A percentile compares a stretch with the other conserved stretches of the same genome.
These are phyloP conservation scores for Wickerhamiella siamensis DNA, from an alignment of 805 yeast species.

Conservation along the genomic window DNA sequence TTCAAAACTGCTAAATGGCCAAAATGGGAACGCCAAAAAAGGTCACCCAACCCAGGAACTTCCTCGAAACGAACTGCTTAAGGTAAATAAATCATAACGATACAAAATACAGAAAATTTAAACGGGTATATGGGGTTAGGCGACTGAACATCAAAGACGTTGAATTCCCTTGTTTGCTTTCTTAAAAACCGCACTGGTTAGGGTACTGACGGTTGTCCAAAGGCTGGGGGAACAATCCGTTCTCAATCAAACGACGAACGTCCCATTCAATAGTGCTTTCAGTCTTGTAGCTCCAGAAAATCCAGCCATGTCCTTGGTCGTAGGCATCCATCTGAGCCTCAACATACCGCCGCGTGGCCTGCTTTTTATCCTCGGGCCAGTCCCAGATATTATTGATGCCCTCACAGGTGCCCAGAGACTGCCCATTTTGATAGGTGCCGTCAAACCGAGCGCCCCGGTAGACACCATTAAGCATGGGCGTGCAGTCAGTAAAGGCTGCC, in stretches of 20 bases:
- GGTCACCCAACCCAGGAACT: no score
- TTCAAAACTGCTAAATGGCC: no score
- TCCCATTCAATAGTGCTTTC: conserved; percentile 82
- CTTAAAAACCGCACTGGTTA: conserved; percentile 41
- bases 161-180: no score
- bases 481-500: conserved; percentile 86
- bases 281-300: conserved; percentile 89
- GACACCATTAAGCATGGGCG: conserved; percentile 79
- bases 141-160: no score
- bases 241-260: conserved; percentile 40
- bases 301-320: conserved; percentile 66
- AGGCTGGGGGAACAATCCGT: conserved; percentile 71
- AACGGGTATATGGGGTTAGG: no score
- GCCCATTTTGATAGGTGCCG: conserved; percentile 36
- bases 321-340: conserved; percentile 88
- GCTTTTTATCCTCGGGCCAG: conserved; percentile 48
- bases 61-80: no score
- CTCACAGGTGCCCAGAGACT: conserved; percentile 49
- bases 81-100: no score
- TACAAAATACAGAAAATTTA: no score
- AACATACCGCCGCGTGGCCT: conserved; percentile 49
- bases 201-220: conserved; percentile 52
- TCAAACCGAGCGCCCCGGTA: conserved; percentile 72
- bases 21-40: no score
- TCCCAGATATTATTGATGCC: conserved; percentile 29